Base-by-base conservation (phyloP, 441 rosid species). In the Eruca vesicaria region DNA sequence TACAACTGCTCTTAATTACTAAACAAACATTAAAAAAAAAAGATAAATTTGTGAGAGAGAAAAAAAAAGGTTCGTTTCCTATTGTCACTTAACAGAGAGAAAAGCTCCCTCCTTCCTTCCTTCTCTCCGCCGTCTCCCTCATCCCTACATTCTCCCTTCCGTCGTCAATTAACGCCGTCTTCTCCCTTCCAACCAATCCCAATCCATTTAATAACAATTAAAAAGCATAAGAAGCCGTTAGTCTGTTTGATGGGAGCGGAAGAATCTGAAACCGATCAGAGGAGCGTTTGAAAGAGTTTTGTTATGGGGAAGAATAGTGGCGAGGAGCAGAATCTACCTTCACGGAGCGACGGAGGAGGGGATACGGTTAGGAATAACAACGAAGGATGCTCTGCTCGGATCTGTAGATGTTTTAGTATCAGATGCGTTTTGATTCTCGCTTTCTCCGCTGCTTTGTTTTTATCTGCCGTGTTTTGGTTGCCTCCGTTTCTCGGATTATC, bases 401-500 rank as follows among this genome's bases (percentile, higher is more conserved):
- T 87, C 84, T 71, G 50, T 57, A 83, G 82, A 78, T 64, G 74
- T 52, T 26, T 88, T 58, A 84, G 90, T 28, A 52, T 93, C 73
- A 83, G 86, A 81, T 93, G 98, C 76, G 74, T 89, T 43, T 61
- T 87, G 68, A 82, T 88, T 41, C 79, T 89, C 16, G 68, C 86
- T 48, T 78, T 89, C 26, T 88, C 97, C 33, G 77, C 81, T 23
- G 88, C 91, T 16, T 76, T 88, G 28, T 84, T 87, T 76, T 88
- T 92, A 32, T 90, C 97, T 14, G 96, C 94, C 29, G 76, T 90
- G 79, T 92, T 92, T 71, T 90, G 85, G 93, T 64, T 92, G 57
- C 96, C 96, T 53, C 97, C 97, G 5, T 91, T 91, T 73, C 74
- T 90, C 66, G 77, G 74, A 15, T 83, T 81, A 11, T 58, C 86